Percentiles rank a stretch among this genome's conserved stretches.
These are phyloP conservation scores for Fusarium sp. DNA, from an alignment of 2,329 filamentous ascomycete genomes.

Conservation along the genomic window DNA sequence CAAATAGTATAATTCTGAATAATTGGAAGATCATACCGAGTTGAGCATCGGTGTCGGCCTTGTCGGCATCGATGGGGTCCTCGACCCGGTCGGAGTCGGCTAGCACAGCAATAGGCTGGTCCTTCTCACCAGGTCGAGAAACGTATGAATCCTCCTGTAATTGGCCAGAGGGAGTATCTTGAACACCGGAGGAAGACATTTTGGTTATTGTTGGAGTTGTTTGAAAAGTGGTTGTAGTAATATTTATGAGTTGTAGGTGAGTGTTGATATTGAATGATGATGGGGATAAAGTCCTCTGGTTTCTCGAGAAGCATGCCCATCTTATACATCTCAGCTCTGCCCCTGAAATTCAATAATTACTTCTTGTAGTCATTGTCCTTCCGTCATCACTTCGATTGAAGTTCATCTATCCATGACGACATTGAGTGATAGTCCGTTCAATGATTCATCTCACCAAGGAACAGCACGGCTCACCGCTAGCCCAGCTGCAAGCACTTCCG, in stretches of 20 bases:
- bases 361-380: not conserved
- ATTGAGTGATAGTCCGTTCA: constrained; percentile 25
- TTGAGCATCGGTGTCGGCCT: constrained; percentile 33
- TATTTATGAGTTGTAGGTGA: not conserved
- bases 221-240: not conserved
- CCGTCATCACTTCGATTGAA: constrained; percentile 27
- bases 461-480: constrained; percentile 7
- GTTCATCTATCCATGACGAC: constrained; percentile 40
- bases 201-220: not conserved
- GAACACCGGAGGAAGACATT: constrained; percentile 33
- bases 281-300: accelerated
- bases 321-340: constrained; percentile 17
- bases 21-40: constrained; percentile 19
- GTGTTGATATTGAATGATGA: not conserved
- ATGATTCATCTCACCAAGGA: constrained; percentile 37
- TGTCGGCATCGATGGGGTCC: constrained; percentile 25
- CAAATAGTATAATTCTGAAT: accelerated
- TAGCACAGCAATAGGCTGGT: constrained; percentile 36
- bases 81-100: constrained; percentile 34
- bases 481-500: constrained; percentile 22
- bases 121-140: constrained; percentile 35
- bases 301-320: not conserved
- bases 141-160: constrained; percentile 33
- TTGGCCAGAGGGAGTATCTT: constrained; percentile 24
- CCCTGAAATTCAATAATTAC: not conserved